A percentile compares a stretch with the other conserved stretches of the same genome.
These are phyloP conservation scores for Colletotrichum sp. DNA, from an alignment of 2,329 filamentous ascomycete species.

Conservation along the genomic window DNA sequence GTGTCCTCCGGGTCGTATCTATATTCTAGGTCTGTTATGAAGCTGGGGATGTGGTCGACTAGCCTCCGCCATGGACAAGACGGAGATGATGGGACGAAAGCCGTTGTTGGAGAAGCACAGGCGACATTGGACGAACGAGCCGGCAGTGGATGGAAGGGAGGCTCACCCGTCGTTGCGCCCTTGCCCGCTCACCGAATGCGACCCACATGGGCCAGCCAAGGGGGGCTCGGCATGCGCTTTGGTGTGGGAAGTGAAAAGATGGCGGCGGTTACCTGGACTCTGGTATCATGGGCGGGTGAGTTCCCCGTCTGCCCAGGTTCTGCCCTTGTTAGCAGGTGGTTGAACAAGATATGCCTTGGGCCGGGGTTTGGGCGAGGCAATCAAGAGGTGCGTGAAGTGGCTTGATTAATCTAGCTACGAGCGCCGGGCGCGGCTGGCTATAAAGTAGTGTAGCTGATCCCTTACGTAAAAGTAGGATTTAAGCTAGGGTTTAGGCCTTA, in stretches of 20 bases:
- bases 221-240: not conserved
- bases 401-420: not conserved
- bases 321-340: not conserved
- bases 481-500: no score
- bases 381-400: not conserved
- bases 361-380: not conserved
- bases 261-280: not conserved
- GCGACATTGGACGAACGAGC: constrained; percentile 4
- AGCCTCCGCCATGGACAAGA: not conserved
- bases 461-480: no score
- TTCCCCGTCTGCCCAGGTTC: not conserved
- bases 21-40: not conserved
- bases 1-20: not conserved
- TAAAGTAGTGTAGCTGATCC: no score
- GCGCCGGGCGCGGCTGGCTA: not conserved
- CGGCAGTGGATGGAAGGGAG: not conserved
- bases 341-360: not conserved
- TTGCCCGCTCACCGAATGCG: not conserved
- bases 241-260: not conserved
- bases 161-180: not conserved
- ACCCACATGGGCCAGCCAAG: not conserved
- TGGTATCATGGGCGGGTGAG: not conserved
- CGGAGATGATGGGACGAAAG: constrained; percentile 1
- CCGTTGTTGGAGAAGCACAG: not conserved
- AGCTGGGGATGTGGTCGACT: not conserved